phyloP scores from a whole-genome alignment of 1,284 basidiomycete genomes.

The Rhodofomes roseus region DNA sequence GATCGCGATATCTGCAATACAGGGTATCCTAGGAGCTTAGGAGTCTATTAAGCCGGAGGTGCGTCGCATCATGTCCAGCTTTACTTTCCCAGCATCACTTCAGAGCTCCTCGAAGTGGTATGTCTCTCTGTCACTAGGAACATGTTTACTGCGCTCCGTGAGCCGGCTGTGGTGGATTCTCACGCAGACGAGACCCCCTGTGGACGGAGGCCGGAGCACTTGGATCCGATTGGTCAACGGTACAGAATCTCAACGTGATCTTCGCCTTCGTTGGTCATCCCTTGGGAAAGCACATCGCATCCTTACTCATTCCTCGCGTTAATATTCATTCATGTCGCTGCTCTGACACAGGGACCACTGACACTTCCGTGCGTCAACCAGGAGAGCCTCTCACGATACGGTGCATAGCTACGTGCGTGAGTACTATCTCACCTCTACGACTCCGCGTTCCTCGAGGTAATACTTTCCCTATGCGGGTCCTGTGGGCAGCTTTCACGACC shows the following conservation, averaged over 20 bases:
- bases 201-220: neutral
- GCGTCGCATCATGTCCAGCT: neutral
- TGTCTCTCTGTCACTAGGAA: neutral
- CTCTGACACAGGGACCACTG: neutral
- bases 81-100: neutral
- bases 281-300: neutral
- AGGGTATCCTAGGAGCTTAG: neutral
- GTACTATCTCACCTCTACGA: neutral
- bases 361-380: neutral
- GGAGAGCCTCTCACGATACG: neutral
- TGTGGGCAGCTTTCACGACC: neutral
- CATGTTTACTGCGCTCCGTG: neutral
- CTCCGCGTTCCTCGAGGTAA: neutral
- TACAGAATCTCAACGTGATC: neutral
- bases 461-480: neutral
- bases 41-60: neutral
- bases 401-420: neutral
- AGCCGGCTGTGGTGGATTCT: neutral
- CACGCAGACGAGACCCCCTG: neutral
- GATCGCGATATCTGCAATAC: too few species aligned
- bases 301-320: conserved; percentile 6
- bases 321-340: neutral
- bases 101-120: neutral
- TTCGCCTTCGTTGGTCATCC: conserved; percentile 6
- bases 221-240: neutral